phyloP scores from a whole-genome alignment of 2,329 filamentous ascomycete genomes.

The Cladosporium austrohemisphaericum region DNA sequence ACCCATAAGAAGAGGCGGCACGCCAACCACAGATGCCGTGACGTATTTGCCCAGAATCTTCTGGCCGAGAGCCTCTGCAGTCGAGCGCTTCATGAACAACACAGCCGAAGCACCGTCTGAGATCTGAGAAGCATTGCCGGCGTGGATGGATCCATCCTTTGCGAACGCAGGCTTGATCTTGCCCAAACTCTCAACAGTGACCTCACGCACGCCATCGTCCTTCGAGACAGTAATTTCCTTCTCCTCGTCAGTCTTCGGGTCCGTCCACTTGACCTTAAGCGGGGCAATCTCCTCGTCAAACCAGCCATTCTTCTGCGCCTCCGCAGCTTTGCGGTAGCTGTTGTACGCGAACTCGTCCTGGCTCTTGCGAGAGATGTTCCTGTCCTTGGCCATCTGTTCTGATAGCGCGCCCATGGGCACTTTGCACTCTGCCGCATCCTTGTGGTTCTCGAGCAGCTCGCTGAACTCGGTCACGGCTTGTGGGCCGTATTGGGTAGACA shows the following conservation, averaged over 20 bases:
- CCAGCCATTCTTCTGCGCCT: constrained; percentile 81
- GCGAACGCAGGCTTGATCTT: constrained; percentile 91
- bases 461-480: constrained; percentile 89
- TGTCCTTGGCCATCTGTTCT: constrained; percentile 90
- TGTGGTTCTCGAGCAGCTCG: constrained; percentile 75
- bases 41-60: constrained; percentile 91
- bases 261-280: constrained; percentile 78
- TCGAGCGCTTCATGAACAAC: constrained; percentile 89
- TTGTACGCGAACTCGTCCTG: constrained; percentile 94
- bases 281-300: constrained; percentile 91
- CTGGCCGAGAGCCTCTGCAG: constrained; percentile 83
- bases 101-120: constrained; percentile 94
- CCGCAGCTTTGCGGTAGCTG: constrained; percentile 84
- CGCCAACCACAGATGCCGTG: constrained; percentile 77
- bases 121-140: constrained; percentile 92
- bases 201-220: constrained; percentile 83
- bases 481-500: constrained; percentile 88
- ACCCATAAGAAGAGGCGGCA: constrained; percentile 92
- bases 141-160: constrained; percentile 90
- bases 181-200: constrained; percentile 80
- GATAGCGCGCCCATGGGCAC: constrained; percentile 93
- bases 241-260: constrained; percentile 84
- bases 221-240: constrained; percentile 76
- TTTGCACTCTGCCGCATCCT: constrained; percentile 90
- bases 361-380: constrained; percentile 63